Evolutionary conservation across 176 grass and related monocot genomes (phyloP).

Genomic region (Oryza meridionalis): DNA sequence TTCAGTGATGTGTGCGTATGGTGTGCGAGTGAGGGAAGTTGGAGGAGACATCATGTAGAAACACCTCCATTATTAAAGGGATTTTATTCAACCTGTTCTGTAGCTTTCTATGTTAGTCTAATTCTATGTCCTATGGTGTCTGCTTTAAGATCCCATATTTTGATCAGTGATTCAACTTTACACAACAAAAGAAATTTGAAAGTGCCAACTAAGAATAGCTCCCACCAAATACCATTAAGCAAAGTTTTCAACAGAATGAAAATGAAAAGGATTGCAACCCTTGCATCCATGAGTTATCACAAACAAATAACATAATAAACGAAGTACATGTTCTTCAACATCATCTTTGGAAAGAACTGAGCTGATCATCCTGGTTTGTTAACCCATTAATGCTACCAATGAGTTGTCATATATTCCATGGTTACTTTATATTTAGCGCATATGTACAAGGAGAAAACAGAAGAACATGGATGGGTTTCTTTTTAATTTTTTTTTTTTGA

Average conservation of each 20-base stretch:
- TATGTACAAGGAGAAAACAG: conserved; percentile 28
- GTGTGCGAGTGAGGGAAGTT: background rate
- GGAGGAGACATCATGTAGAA: conserved; percentile 45
- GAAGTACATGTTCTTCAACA: background rate
- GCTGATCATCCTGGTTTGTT: background rate
- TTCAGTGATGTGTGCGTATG: background rate
- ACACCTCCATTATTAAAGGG: background rate
- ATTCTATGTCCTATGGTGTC: background rate
- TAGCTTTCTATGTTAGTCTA: background rate
- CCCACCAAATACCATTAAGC: background rate
- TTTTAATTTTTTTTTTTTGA: background rate
- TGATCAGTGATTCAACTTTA: background rate
- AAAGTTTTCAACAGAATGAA: background rate
- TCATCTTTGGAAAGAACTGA: background rate
- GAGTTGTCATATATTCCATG: conserved; percentile 2
- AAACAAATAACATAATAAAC: background rate
- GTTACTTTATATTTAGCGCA: background rate
- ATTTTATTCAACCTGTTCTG: background rate
- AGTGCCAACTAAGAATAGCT: background rate
- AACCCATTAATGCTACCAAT: background rate
- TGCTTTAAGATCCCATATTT: conserved; percentile 14
- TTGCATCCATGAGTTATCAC: background rate
- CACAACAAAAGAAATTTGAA: background rate
- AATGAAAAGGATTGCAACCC: background rate
- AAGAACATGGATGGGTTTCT: background rate